Percentiles rank a stretch among this genome's conserved stretches.
phyloP scores from a whole-genome alignment of 345 rosid species.

The Gossypium longicalyx region DNA sequence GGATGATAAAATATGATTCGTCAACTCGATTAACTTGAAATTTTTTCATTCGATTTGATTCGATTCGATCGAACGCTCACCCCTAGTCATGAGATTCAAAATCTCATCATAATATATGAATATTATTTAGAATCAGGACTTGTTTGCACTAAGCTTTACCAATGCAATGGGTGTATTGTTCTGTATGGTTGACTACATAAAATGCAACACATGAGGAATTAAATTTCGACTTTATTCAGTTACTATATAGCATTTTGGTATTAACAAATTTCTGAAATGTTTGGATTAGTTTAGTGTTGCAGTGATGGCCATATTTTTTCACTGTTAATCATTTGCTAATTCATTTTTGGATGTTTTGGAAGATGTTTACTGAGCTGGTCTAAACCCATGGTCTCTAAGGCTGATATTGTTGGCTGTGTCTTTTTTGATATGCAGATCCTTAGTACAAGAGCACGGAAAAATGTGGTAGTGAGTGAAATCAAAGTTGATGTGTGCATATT shows the following conservation, averaged over 20 bases:
- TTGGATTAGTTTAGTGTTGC: not conserved
- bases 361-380: not conserved
- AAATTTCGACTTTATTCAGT: not conserved
- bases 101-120: not conserved
- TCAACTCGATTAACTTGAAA: no score
- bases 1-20: no score
- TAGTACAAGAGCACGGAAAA: slow-evolving; percentile 80
- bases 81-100: not conserved
- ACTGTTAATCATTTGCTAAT: not conserved
- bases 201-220: not conserved
- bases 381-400: slow-evolving; percentile 11
- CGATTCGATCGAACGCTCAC: no score
- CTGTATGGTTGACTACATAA: not conserved
- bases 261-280: not conserved
- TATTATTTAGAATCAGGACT: not conserved
- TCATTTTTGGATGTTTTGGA: not conserved
- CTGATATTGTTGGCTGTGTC: slow-evolving; percentile 9
- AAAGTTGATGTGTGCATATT: slow-evolving; percentile 89
- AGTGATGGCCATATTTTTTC: not conserved
- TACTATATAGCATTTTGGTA: not conserved
- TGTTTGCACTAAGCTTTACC: not conserved
- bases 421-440: slow-evolving; percentile 47
- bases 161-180: not conserved
- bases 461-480: slow-evolving; percentile 74
- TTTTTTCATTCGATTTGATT: no score